Conservation (phyloP, 257 asterid species). For the Solanum chaucha region DNA sequence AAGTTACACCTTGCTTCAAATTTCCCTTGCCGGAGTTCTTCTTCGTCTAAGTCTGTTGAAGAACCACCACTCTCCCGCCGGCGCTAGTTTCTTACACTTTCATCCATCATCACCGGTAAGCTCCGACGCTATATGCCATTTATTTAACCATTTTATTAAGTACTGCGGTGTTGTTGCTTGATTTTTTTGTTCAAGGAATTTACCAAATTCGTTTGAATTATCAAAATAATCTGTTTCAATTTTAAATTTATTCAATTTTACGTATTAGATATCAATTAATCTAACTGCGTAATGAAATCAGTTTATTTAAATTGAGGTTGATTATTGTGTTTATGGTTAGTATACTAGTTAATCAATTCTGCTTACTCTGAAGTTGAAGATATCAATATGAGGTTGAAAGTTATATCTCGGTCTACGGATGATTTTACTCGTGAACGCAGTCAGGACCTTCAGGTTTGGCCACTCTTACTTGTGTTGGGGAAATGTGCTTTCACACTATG, state of each 20-base stretch:
- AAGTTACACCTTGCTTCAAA: not conserved
- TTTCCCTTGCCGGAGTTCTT: not conserved
- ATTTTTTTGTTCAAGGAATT: not conserved
- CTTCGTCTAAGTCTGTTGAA: not conserved
- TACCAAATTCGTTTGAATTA: not conserved
- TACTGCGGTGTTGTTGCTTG: not conserved
- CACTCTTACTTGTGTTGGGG: not conserved
- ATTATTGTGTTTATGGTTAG: not conserved
- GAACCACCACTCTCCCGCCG: not conserved
- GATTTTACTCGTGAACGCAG: constrained; percentile 96
- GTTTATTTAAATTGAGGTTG: not conserved
- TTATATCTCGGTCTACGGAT: constrained; percentile 72
- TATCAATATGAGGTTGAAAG: constrained; percentile 60
- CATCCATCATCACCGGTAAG: not conserved
- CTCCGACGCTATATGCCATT: not conserved
- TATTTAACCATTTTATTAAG: not conserved
- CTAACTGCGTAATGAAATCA: not conserved
- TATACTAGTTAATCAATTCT: not conserved
- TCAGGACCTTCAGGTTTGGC: constrained; percentile 81
- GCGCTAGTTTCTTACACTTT: not conserved
- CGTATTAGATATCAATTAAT: not conserved
- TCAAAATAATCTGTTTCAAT: not conserved
- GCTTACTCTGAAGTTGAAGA: not conserved
- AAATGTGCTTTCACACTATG: not conserved
- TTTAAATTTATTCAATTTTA: not conserved